Conservation (phyloP, 2,329 filamentous ascomycete genomes). For the Pseudogymnoascus sp. region DNA sequence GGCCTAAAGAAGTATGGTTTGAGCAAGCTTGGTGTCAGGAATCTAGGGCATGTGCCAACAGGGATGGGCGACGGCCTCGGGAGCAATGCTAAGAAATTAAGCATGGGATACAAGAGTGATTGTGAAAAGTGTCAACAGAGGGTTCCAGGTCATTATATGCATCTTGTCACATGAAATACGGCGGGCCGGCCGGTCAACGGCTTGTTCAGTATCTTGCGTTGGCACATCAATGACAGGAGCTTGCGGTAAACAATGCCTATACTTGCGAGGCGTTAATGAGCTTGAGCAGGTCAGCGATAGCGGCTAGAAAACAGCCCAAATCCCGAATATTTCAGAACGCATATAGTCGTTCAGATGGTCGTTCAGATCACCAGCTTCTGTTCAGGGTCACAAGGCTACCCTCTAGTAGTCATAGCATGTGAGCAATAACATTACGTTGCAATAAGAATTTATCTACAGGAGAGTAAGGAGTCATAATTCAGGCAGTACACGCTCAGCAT, state of each 20-base stretch:
- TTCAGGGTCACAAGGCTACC: background rate
- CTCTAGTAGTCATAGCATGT: background rate
- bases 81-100: constrained; percentile 63
- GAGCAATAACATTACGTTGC: background rate
- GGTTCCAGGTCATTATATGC: constrained; percentile 60
- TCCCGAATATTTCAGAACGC: background rate
- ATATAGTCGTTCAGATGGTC: background rate
- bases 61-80: constrained; percentile 14
- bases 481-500: background rate
- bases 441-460: background rate
- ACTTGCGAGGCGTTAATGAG: background rate
- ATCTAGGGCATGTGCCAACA: constrained; percentile 24
- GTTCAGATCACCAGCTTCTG: background rate
- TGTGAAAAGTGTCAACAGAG: constrained; percentile 71
- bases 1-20: constrained; percentile 28
- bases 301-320: background rate
- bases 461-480: background rate
- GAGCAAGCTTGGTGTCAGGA: constrained; percentile 28
- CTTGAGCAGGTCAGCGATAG: background rate
- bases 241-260: background rate
- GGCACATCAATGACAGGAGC: background rate
- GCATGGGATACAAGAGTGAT: constrained; percentile 70
- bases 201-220: background rate
- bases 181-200: background rate
- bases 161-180: background rate